Base-by-base conservation (phyloP, 1,139 yeast genomes). In the Hansenula lynferdii region DNA sequence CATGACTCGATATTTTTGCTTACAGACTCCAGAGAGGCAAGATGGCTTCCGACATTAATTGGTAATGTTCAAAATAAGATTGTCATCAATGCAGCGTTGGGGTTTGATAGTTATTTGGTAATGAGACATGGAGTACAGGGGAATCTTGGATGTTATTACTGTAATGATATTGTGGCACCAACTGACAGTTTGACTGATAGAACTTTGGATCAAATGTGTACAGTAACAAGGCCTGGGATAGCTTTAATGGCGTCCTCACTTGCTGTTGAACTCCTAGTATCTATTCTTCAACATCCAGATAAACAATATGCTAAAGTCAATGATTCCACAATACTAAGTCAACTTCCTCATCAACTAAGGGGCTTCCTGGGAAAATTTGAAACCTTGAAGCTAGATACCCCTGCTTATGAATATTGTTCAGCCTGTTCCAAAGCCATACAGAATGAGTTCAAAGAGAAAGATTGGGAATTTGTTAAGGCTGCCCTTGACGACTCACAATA, bases 101-200 rank as follows among this genome's bases (percentile, higher is more conserved):
- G 99, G 0, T 94, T 89, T 64, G 98, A 92, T 53, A 80, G 94
- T 44, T 92, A 79, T 56, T 67, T 94, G 38, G 97, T 90, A 1
- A 85, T 92, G 92, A 73, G 97, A 47, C 98, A 92, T 60, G 97
- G 97, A 0, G 59, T 54, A 17, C 51, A 50, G 20, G 50, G 43
- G 2, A 42, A 41, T 14, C 62, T 90, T 23, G 98, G 99, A 0
- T 92, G 99, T 59, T 92, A 92, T 62, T 92, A 82, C 58, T 92
- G 99, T 61, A 87, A 89, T 57, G 98, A 94, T 57, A 89, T 92
- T 8, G 90, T 89, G 35, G 97, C 97, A 0, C 98, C 99, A 0
- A 68, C 80, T 7, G 96, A 92, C 57, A 83, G 95, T 44, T 64
- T 86, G 15, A 72, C 86, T 0, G 95, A 89, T 54, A 69, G 96